Percentiles rank a stretch among this genome's conserved stretches.
Evolutionary conservation across 805 yeast species (phyloP).

Genomic region (Cyberlindnera subsufficiens): DNA sequence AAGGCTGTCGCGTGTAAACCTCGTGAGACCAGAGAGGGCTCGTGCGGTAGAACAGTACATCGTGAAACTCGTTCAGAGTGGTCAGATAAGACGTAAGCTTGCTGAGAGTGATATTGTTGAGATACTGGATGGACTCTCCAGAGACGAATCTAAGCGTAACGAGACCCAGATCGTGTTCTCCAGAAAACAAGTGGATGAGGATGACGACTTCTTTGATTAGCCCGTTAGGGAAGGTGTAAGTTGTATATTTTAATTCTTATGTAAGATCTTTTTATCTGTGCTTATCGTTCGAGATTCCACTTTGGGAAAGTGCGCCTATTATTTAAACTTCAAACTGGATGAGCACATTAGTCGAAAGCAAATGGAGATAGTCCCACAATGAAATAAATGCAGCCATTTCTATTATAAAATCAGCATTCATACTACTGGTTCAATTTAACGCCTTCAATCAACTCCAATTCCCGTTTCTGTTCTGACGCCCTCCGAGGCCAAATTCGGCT

Average conservation of each 20-base stretch:
- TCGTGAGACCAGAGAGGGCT: slow-evolving; percentile 91
- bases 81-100: slow-evolving; percentile 70
- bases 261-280: too few species aligned
- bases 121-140: slow-evolving; percentile 75
- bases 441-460: too few species aligned
- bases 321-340: too few species aligned
- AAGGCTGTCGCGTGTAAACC: slow-evolving; percentile 74
- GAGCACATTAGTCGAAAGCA: too few species aligned
- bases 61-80: slow-evolving; percentile 64
- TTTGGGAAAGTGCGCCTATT: too few species aligned
- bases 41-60: slow-evolving; percentile 80
- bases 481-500: background rate
- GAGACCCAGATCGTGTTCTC: slow-evolving; percentile 52
- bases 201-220: slow-evolving; percentile 42
- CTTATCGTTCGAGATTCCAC: too few species aligned
- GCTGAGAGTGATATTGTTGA: slow-evolving; percentile 78
- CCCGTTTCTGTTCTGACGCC: background rate
- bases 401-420: too few species aligned
- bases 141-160: slow-evolving; percentile 58
- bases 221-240: background rate
- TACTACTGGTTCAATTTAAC: too few species aligned
- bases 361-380: too few species aligned
- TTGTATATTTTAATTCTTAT: background rate
- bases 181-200: slow-evolving; percentile 28
- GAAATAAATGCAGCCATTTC: too few species aligned